These are phyloP conservation scores for Aureobasidium sp. DNA, from an alignment of 2,329 filamentous ascomycete genomes.

Conservation along the genomic window DNA sequence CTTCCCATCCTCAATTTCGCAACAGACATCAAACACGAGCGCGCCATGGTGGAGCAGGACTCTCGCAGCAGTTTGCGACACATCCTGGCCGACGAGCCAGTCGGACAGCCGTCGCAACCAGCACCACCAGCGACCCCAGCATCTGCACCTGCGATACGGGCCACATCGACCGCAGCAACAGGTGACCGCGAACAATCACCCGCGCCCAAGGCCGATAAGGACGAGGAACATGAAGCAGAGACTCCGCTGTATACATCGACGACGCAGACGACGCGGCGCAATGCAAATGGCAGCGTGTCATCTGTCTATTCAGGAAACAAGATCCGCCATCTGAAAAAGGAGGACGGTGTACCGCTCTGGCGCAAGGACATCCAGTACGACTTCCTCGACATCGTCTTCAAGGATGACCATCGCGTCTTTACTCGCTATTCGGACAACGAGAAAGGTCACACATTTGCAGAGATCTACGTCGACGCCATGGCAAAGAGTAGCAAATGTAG, in stretches of 20 bases:
- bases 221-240: slow-evolving; percentile 18
- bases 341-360: slow-evolving; percentile 82
- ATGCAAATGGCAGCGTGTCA: slow-evolving; percentile 58
- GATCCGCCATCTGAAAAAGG: slow-evolving; percentile 79
- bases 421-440: slow-evolving; percentile 84
- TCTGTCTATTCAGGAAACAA: slow-evolving; percentile 66
- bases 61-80: slow-evolving; percentile 21
- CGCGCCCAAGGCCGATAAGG: slow-evolving; percentile 10
- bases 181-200: not conserved
- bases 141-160: slow-evolving; percentile 12
- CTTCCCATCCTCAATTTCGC: not conserved
- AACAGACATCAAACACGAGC: not conserved
- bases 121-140: slow-evolving; percentile 18
- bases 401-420: slow-evolving; percentile 69
- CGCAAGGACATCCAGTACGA: slow-evolving; percentile 83
- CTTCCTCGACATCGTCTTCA: slow-evolving; percentile 73
- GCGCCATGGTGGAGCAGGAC: slow-evolving; percentile 17
- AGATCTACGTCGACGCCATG: slow-evolving; percentile 98
- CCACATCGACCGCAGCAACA: not conserved
- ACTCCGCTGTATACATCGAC: slow-evolving; percentile 41
- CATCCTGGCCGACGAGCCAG: slow-evolving; percentile 25
- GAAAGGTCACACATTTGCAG: slow-evolving; percentile 72
- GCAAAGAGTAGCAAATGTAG: slow-evolving; percentile 97
- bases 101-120: slow-evolving; percentile 12
- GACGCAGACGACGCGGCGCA: slow-evolving; percentile 49